phyloP scores from a whole-genome alignment of 2,329 filamentous ascomycete genomes.

The Pseudogymnoascus sp. region DNA sequence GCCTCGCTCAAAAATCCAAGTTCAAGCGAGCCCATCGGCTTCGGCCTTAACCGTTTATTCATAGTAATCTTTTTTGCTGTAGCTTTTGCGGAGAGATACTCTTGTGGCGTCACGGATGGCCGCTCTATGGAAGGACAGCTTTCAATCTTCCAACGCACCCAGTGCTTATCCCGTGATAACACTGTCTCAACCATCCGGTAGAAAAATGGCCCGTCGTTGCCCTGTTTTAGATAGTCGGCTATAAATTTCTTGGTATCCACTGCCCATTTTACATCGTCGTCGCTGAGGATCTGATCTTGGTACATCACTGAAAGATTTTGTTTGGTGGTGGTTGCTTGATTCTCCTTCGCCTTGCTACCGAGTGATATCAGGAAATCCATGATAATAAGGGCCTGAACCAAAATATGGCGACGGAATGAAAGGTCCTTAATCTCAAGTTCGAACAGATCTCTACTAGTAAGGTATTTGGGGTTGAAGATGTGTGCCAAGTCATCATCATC shows the following conservation, averaged over 20 bases:
- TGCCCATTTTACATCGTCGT: conserved; percentile 89
- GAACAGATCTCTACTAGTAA: conserved; percentile 95
- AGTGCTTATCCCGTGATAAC: conserved; percentile 91
- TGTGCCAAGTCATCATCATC: conserved; percentile 57
- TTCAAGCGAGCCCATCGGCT: conserved; percentile 64
- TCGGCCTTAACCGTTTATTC: conserved; percentile 61
- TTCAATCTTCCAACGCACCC: conserved; percentile 97
- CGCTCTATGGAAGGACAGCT: conserved; percentile 81
- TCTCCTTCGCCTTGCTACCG: conserved; percentile 72
- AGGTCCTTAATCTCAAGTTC: conserved; percentile 94
- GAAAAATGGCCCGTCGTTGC: conserved; percentile 82
- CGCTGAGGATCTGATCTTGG: conserved; percentile 61
- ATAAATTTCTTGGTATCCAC: conserved; percentile 69
- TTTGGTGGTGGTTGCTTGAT: conserved; percentile 59
- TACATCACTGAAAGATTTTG: conserved; percentile 78
- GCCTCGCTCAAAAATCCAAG: conserved; percentile 70
- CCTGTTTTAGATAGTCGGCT: conserved; percentile 72
- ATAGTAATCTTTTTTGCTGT: conserved; percentile 58
- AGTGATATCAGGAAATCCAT: conserved; percentile 93
- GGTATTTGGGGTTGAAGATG: conserved; percentile 92
- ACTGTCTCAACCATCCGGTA: conserved; percentile 96
- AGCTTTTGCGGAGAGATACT: conserved; percentile 62
- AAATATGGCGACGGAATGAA: conserved; percentile 85
- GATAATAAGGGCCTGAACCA: conserved; percentile 90
- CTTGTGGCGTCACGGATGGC: conserved; percentile 58